Evolutionary conservation across 177 flowering plant species (phyloP), one percentile per base, ranked within the genome.

Genomic region (Telopea speciosissima): DNA sequence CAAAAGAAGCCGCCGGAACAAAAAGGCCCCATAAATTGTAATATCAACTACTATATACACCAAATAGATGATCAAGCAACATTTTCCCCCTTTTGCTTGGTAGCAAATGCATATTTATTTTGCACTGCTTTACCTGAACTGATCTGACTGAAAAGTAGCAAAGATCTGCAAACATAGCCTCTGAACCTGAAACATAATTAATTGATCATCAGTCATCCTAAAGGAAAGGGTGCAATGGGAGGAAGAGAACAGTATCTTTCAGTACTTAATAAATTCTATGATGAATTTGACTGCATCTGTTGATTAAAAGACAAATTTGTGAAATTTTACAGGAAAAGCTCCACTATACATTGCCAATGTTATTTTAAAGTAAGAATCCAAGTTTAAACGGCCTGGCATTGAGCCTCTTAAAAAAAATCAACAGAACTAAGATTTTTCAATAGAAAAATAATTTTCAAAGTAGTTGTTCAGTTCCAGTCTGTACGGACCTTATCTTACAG

Each of bases 121-220:
- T 12, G 54, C 19, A 26, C 31, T 64, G 16, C 13, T 40, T 76
- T 85, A 93, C 99, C 98, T 95, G 99, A 70, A 93, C 86, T 56
- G 93, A 91, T 78, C 95, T 88, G 68, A 93, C 97, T 5, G 99
- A 84, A 76, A 95, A 95, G 85, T 93, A 95, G 86, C 98, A 93
- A 77, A 95, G 99, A 82, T 95, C 99, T 58, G 99, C 98, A 86
- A 93, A 95, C 98, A 95, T 95, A n/a, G 99, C 99, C 80, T 95
- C 99, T 2, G 99, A 93, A 75, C 99, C 99, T 95, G 90, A 78
- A 81, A 75, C 56, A 75, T 44, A 70, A 40, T 44, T 49, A 49
- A 36, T 24, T 28, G 25, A 63, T 58, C 33, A 71, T 66, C 71
- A 77, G 23, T 54, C 33, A 70, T 63, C 56, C 66, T 52, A 56